Percentiles rank a stretch among this genome's conserved stretches.
Conservation (phyloP, 106 monocot genomes). For the Allium sativum region DNA sequence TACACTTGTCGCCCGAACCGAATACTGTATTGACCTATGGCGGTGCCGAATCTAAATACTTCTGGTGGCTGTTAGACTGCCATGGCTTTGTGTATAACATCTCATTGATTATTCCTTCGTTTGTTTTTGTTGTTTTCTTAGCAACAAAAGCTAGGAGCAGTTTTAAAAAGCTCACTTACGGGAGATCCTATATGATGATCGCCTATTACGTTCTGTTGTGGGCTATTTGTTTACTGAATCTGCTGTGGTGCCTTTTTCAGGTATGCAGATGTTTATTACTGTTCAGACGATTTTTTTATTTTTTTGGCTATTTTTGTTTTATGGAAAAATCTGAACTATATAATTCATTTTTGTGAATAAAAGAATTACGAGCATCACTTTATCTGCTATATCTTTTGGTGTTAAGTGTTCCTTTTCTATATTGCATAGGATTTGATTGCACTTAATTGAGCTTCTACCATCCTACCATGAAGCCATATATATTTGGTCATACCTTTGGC, state of each 20-base stretch:
- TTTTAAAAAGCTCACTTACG: slow-evolving; percentile 42
- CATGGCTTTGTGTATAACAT: slow-evolving; percentile 41
- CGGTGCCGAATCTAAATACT: slow-evolving; percentile 1
- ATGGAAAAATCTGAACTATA: too few species aligned
- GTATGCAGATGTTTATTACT: slow-evolving; percentile 7
- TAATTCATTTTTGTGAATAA: too few species aligned
- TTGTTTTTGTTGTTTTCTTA: slow-evolving; percentile 49
- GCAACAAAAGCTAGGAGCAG: slow-evolving; percentile 48
- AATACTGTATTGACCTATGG: background rate
- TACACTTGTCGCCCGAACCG: slow-evolving; percentile 5
- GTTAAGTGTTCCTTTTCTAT: too few species aligned
- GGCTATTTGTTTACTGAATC: slow-evolving; percentile 52
- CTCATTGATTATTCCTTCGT: slow-evolving; percentile 43
- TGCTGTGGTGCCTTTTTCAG: slow-evolving; percentile 60
- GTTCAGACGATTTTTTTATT: background rate
- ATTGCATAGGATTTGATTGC: too few species aligned
- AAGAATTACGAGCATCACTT: too few species aligned
- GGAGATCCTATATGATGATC: slow-evolving; percentile 51
- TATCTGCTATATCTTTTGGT: too few species aligned
- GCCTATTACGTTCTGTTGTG: slow-evolving; percentile 52
- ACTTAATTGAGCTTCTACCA: too few species aligned
- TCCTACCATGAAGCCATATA: too few species aligned
- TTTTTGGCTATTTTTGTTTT: too few species aligned
- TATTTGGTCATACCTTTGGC: too few species aligned
- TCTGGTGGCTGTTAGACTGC: slow-evolving; percentile 38